Base-by-base conservation (phyloP, 108 stramenopile species). In the Fragilaria radians region DNA sequence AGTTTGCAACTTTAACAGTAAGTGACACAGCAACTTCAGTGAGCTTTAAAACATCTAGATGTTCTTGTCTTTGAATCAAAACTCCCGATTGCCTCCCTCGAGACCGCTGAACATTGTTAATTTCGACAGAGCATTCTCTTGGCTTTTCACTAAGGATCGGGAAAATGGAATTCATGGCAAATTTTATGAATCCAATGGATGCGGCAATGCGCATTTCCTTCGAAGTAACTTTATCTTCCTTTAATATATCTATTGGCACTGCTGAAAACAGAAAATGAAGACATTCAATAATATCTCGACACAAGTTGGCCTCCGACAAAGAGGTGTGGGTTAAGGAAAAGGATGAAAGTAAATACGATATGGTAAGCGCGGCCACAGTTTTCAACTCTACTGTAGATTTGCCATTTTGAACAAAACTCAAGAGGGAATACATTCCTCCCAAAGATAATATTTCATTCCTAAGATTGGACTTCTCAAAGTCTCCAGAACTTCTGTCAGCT, bases 351-450 rank as follows among this genome's bases (percentile, higher is more conserved):
- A 81, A 52, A 33, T 85, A 72, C 11, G 77, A 74, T 21, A 81
- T 69, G 36, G 74, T 78, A 62, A 85, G 28, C n/a, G 79, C 78
- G 3, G 78, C 60, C 1, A 79, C 74, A 4, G 73, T 61, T 32
- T 67, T 48, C 1, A 85, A 46, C 27, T 69, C 71, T 17, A 49
- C 46, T 17, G 56, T 57, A 9, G 57, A 54, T 28, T 52, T 48
- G 30, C 62, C 68, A 3, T 66, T 61, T 0, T 65, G 64, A 33
- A 80, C 81, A 29, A 85, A 46, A 11, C 74, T 74, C 28, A 85
- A 46, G 49, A 81, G 63, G 9, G 83, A 85, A 54, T 76, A 71
- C 70, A 85, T 73, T 3, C 83, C 83, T 14, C 83, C 83, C 4
- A 74, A 81, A 18, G 77, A 75, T 14, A 61, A 65, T 21, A 82